Base-by-base conservation (phyloP, 1,139 yeast genomes). In the Scheffersomyces insectosa region DNA sequence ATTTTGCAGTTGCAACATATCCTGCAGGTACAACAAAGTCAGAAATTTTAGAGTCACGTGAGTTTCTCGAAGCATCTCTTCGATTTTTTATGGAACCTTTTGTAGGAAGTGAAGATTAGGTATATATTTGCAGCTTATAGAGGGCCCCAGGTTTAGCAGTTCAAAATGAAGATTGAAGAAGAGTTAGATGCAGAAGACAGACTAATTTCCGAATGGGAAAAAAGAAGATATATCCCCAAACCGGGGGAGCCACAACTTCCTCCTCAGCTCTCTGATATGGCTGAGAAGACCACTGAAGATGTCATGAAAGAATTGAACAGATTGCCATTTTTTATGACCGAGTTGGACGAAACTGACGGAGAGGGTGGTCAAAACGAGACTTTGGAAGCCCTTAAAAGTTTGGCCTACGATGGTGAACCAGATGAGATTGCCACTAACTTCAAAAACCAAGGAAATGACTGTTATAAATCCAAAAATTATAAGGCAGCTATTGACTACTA, bases 401-500 rank as follows among this genome's bases (percentile, higher is more conserved):
- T 95, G 56, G 97, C 96, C 0, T 91, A 88, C 59, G 99, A 93
- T 40, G 99, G 99, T 30, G 96, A 89, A 49, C 97, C 98, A 0
- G 83, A 86, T 55, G 99, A 93, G 57, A 72, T 91, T 38, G 98
- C 98, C 2, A 77, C 80, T 28, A 90, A 90, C 58, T 93, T 91
- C 71, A 90, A 90, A 53, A 84, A 80, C 49, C 98, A 93, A 61
- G 99, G 99, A 9, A 93, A 95, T 59, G 97, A 89, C 16, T 80
- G 88, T 48, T 93, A 77, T 67, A 84, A 80, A 60, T 71, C 69
- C 6, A 87, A 85, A 53, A 81, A 83, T 53, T 93, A 79, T 64
- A 75, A 79, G 46, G 82, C 82, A 50, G 99, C 99, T 0, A 70
- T 88, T 36, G 85, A 80, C 42, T 85, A 74, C 57, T 93, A 93